These are phyloP conservation scores for Solanum sparsipilum DNA, from an alignment of 257 asterid genomes.

Conservation along the genomic window DNA sequence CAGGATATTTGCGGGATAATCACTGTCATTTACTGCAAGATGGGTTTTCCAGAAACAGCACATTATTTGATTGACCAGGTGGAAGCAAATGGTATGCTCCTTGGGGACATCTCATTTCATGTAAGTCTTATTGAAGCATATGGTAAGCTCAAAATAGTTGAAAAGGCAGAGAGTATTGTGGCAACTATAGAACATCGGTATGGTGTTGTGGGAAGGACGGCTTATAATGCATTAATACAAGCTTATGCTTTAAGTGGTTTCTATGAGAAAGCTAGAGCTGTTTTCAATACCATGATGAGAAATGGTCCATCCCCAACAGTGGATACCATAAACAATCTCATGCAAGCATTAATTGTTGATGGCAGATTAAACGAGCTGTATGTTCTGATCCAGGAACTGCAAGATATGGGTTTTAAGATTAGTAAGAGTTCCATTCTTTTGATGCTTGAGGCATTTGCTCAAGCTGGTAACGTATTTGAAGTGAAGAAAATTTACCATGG, in stretches of 20 bases:
- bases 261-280: conserved; percentile 95
- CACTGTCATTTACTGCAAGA: conserved; percentile 44
- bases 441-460: conserved; percentile 95
- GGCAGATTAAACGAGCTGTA: conserved; percentile 79
- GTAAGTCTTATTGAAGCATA: conserved; percentile 63
- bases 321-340: conserved; percentile 63
- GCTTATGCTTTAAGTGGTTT: conserved; percentile 76
- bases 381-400: conserved; percentile 85
- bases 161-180: conserved; percentile 64
- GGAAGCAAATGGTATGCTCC: conserved; percentile 35
- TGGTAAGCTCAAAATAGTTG: conserved; percentile 62
- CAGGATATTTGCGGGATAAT: conserved; percentile 38
- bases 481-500: conserved; percentile 82
- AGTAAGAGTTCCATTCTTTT: conserved; percentile 72
- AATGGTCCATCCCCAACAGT: conserved; percentile 91
- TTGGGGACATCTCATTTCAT: conserved; percentile 42
- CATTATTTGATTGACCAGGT: conserved; percentile 56
- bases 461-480: conserved; percentile 69
- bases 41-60: conserved; percentile 87
- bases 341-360: conserved; percentile 77
- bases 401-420: conserved; percentile 92
- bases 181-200: conserved; percentile 46
- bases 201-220: conserved; percentile 46
- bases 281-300: conserved; percentile 80
- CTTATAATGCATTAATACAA: conserved; percentile 77